phyloP scores from a whole-genome alignment of 108 stramenopile species.

The Nitzschia palea region DNA sequence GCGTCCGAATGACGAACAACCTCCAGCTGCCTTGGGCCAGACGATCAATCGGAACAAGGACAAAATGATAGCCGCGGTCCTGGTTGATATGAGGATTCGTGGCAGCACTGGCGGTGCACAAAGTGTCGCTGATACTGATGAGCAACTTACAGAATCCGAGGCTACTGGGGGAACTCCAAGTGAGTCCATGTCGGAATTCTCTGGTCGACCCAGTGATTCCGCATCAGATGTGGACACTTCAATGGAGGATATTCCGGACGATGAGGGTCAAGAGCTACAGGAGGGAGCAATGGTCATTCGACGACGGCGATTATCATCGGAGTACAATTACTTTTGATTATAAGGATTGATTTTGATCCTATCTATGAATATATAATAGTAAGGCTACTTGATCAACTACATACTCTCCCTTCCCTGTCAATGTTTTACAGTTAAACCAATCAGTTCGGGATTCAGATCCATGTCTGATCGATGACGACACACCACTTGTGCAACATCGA shows the following conservation, averaged over 20 bases:
- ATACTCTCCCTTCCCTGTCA: too few relatives aligned
- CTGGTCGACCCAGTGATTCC: constrained; percentile 18
- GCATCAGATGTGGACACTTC: constrained; percentile 5
- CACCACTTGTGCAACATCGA: too few relatives aligned
- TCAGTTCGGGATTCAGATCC: too few relatives aligned
- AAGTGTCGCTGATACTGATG: constrained; percentile 36
- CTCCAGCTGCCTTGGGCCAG: neutral
- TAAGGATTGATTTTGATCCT: too few relatives aligned
- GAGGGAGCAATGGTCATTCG: constrained; percentile 10
- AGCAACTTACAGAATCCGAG: constrained; percentile 31
- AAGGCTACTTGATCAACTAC: too few relatives aligned
- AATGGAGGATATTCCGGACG: neutral
- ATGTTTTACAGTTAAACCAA: too few relatives aligned
- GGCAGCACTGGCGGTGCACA: neutral
- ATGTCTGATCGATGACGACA: too few relatives aligned
- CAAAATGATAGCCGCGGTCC: constrained; percentile 79
- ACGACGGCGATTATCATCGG: constrained; percentile 15
- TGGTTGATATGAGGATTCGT: constrained; percentile 67
- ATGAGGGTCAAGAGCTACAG: neutral
- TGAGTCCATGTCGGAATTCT: constrained; percentile 30
- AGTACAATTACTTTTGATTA: too few relatives aligned
- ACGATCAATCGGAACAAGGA: constrained; percentile 54
- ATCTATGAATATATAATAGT: too few relatives aligned
- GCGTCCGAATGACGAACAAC: neutral
- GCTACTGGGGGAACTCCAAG: constrained; percentile 4